phyloP scores from a whole-genome alignment of 495 filamentous ascomycete species.

The Penicillium pancosmium region DNA sequence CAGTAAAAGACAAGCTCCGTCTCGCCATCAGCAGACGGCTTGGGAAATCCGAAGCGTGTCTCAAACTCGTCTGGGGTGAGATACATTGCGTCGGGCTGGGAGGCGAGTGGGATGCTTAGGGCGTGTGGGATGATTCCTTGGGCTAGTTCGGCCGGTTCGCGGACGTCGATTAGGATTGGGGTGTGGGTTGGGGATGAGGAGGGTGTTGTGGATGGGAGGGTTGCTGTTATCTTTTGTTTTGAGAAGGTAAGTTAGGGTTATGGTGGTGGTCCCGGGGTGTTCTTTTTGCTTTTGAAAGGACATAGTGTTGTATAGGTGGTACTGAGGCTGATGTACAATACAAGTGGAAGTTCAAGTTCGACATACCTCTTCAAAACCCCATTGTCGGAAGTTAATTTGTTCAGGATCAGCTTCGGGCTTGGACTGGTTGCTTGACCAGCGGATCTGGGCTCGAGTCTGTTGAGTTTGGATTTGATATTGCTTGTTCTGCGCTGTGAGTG shows the following conservation, averaged over 20 bases:
- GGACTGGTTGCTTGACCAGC: conserved; percentile 28
- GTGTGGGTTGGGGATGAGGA: conserved; percentile 32
- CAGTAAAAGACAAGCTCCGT: conserved; percentile 81
- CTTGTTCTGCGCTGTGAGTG: neutral
- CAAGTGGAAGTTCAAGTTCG: no score
- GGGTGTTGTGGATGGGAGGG: conserved; percentile 31
- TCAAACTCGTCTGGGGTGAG: conserved; percentile 75
- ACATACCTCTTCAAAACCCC: conserved; percentile 50
- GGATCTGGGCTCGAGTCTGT: conserved; percentile 13
- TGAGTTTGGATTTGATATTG: neutral
- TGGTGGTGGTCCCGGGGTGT: neutral
- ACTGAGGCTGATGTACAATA: neutral
- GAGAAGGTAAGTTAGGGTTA: neutral
- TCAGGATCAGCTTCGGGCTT: neutral
- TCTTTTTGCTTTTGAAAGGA: neutral
- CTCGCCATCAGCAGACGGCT: conserved; percentile 34
- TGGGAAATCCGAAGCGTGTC: conserved; percentile 49
- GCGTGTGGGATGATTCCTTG: conserved; percentile 80
- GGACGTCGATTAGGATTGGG: conserved; percentile 65
- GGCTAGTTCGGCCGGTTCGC: conserved; percentile 78
- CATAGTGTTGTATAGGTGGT: neutral
- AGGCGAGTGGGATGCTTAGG: conserved; percentile 76
- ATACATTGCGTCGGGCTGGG: conserved; percentile 75
- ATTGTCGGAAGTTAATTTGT: conserved; percentile 27
- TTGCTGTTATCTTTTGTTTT: conserved; percentile 39